Percentiles rank a stretch among this genome's conserved stretches.
phyloP scores from a whole-genome alignment of 805 yeast species.

The Phaffomyces opuntiae region DNA sequence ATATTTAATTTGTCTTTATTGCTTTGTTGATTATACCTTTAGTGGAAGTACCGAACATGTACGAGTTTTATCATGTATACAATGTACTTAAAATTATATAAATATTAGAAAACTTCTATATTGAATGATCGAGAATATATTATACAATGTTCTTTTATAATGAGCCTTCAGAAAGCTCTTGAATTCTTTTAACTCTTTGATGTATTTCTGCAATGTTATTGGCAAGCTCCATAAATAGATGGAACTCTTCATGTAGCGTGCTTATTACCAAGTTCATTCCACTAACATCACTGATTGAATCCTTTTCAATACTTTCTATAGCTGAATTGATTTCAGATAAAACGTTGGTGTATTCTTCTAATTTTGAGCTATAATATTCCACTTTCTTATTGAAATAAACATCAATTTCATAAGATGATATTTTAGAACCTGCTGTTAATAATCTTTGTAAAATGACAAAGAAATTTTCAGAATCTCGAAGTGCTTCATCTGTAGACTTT shows the following conservation, averaged over 20 bases:
- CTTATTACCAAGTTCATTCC: conserved; percentile 47
- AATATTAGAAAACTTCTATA: no score
- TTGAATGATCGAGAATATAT: background rate
- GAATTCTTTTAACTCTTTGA: conserved; percentile 34
- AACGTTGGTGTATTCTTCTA: conserved; percentile 43
- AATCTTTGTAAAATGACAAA: conserved; percentile 46
- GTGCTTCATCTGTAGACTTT: conserved; percentile 31
- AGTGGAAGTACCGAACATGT: no score
- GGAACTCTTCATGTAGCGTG: conserved; percentile 62
- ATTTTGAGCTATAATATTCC: conserved; percentile 31
- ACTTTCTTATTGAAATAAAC: conserved; percentile 44
- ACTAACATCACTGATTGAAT: conserved; percentile 34
- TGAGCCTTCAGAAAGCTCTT: conserved; percentile 15
- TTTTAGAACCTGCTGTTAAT: conserved; percentile 46
- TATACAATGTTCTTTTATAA: background rate
- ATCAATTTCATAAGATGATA: conserved; percentile 49
- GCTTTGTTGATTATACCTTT: no score
- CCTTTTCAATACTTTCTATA: conserved; percentile 52
- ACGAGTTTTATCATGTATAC: no score
- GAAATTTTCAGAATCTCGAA: conserved; percentile 43
- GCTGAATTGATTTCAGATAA: conserved; percentile 51
- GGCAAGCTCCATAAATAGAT: conserved; percentile 66
- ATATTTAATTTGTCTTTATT: no score
- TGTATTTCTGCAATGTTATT: conserved; percentile 69
- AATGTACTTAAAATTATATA: no score